Conservation (phyloP, 192 early-diverging fungal genomes). For the Irineochytrium annulatum region DNA sequence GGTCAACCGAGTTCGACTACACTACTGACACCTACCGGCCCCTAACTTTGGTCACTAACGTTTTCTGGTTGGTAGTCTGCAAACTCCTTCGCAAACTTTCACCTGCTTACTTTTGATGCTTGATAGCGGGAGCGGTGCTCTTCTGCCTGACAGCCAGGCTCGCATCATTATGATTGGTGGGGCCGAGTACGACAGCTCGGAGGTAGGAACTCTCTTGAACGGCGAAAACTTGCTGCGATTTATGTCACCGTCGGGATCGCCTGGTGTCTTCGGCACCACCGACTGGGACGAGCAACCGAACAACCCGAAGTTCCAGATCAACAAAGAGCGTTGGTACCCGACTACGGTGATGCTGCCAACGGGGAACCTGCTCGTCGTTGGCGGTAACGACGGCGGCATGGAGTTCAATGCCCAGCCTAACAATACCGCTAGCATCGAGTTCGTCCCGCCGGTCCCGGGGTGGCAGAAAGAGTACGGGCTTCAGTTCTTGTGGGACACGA, state of each 20-base stretch:
- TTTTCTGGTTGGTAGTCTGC: too few relatives aligned
- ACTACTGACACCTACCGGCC: neutral
- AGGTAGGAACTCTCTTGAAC: neutral
- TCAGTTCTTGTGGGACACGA: neutral
- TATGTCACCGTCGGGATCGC: neutral
- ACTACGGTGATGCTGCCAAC: constrained; percentile 22
- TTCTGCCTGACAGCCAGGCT: constrained; percentile 15
- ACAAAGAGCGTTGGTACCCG: constrained; percentile 5
- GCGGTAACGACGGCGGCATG: constrained; percentile 46
- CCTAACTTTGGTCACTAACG: constrained; percentile 5
- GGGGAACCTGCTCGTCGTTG: constrained; percentile 50
- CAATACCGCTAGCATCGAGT: constrained; percentile 49
- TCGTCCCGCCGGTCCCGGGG: constrained; percentile 30
- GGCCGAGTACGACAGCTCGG: neutral
- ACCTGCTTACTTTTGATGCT: too few relatives aligned
- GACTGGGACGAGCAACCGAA: neutral
- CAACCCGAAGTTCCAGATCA: neutral
- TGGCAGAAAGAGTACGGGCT: too few relatives aligned
- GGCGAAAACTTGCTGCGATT: neutral
- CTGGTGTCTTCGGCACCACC: neutral
- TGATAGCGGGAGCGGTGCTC: constrained; percentile 8
- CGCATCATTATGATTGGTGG: constrained; percentile 9
- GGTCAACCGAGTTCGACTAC: constrained; percentile 3
- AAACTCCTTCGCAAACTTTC: too few relatives aligned
- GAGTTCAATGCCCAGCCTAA: constrained; percentile 37